phyloP scores from a whole-genome alignment of 1,284 basidiomycete genomes.

The Cryptococcus deneoformans region DNA sequence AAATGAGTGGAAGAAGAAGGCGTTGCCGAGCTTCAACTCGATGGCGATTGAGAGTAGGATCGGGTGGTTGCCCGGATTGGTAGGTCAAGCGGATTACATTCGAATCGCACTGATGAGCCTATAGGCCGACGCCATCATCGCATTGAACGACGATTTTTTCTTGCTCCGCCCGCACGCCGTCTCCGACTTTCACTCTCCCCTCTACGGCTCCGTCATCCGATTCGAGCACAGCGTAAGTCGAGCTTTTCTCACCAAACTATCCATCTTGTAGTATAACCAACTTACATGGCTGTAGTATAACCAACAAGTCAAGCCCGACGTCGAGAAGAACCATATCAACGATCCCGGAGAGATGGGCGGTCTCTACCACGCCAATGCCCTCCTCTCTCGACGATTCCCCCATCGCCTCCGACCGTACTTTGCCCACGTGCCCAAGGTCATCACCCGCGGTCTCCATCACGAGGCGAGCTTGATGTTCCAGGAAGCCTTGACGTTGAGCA shows the following conservation, averaged over 20 bases:
- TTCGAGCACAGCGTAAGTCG: constrained; percentile 27
- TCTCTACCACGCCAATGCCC: constrained; percentile 43
- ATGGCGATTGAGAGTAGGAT: constrained; percentile 46
- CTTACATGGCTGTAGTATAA: constrained; percentile 15
- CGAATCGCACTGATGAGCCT: background rate
- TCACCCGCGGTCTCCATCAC: constrained; percentile 42
- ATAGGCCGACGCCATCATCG: constrained; percentile 31
- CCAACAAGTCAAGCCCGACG: constrained; percentile 35
- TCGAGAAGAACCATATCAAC: constrained; percentile 31
- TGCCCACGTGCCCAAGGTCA: constrained; percentile 44
- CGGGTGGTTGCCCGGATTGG: constrained; percentile 43
- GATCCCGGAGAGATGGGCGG: constrained; percentile 42
- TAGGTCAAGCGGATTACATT: constrained; percentile 1
- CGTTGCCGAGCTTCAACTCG: constrained; percentile 46
- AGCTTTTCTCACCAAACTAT: background rate
- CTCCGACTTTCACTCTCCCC: constrained; percentile 42
- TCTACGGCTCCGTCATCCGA: constrained; percentile 44
- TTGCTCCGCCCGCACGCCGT: constrained; percentile 35
- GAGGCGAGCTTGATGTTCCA: constrained; percentile 46
- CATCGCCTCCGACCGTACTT: constrained; percentile 41
- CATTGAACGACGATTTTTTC: constrained; percentile 47
- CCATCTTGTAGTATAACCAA: background rate
- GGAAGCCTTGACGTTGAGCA: constrained; percentile 29
- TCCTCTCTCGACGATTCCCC: constrained; percentile 43
- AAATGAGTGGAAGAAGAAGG: constrained; percentile 31